These are phyloP conservation scores for Crithidia mellificae DNA, from an alignment of 208 protist species.

Conservation along the genomic window DNA sequence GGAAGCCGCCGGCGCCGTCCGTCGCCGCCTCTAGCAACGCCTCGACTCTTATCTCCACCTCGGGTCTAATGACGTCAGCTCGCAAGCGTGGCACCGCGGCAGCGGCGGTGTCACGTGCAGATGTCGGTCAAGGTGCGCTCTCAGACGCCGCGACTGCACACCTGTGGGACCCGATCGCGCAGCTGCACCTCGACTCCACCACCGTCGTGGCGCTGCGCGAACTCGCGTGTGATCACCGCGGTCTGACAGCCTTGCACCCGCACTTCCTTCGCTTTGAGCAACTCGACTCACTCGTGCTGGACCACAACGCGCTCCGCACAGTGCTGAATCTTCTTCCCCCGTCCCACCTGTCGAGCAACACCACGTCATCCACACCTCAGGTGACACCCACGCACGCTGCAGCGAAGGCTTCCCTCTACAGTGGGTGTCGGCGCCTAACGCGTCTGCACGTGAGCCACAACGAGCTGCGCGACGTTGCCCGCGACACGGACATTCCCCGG, in stretches of 20 bases:
- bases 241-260: slow-evolving; percentile 60
- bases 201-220: slow-evolving; percentile 41
- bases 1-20: not conserved
- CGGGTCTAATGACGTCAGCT: not conserved
- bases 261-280: slow-evolving; percentile 66
- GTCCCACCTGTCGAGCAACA: not conserved
- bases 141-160: not conserved
- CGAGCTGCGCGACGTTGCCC: slow-evolving; percentile 31
- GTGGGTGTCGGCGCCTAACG: slow-evolving; percentile 60
- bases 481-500: slow-evolving; percentile 50
- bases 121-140: not conserved
- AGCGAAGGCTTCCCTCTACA: slow-evolving; percentile 17
- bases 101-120: not conserved
- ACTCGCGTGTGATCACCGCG: slow-evolving; percentile 45
- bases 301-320: slow-evolving; percentile 56
- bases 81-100: not conserved
- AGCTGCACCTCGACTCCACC: slow-evolving; percentile 46
- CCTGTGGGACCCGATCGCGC: slow-evolving; percentile 60
- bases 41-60: slow-evolving; percentile 2
- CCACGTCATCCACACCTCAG: not conserved
- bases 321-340: slow-evolving; percentile 49
- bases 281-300: slow-evolving; percentile 62
- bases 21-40: not conserved
- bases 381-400: not conserved
- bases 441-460: slow-evolving; percentile 55